Evolutionary conservation across 805 yeast genomes (phyloP).

Genomic region (Yarrowia phangngaensis): DNA sequence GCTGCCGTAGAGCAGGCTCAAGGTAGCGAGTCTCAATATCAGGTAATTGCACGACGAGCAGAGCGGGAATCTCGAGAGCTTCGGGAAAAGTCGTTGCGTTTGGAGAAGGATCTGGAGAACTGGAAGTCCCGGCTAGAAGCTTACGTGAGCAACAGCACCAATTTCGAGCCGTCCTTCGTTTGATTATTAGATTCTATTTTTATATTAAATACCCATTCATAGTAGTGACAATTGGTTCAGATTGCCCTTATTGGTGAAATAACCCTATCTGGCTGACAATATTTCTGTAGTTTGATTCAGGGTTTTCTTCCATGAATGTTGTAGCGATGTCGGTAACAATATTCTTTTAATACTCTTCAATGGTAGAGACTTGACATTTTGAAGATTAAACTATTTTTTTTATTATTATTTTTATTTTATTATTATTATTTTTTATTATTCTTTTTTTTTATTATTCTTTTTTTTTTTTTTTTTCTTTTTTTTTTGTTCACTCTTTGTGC

Average conservation of each 20-base stretch:
- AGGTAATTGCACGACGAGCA: slow-evolving; percentile 43
- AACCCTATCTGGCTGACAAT: too few species aligned
- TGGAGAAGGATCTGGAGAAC: slow-evolving; percentile 52
- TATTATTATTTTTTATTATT: too few species aligned
- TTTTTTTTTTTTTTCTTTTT: too few species aligned
- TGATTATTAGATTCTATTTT: slow-evolving; percentile 1
- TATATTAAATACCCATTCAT: background rate
- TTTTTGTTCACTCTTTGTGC: too few species aligned
- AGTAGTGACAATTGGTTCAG: background rate
- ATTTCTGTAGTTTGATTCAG: too few species aligned
- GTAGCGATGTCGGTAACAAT: too few species aligned
- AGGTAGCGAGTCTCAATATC: slow-evolving; percentile 41
- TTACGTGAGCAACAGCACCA: slow-evolving; percentile 3
- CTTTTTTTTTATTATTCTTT: too few species aligned
- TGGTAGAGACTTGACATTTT: too few species aligned
- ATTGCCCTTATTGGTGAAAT: background rate
- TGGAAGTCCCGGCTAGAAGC: slow-evolving; percentile 35
- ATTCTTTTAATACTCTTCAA: too few species aligned
- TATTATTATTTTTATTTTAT: too few species aligned
- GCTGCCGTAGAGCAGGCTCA: slow-evolving; percentile 39
- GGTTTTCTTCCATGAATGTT: too few species aligned
- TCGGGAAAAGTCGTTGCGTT: slow-evolving; percentile 46
- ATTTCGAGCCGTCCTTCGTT: slow-evolving; percentile 20
- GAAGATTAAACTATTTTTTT: too few species aligned
- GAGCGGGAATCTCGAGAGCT: slow-evolving; percentile 52